These are phyloP conservation scores for Pichiaceae sp. DNA, from an alignment of 1,139 yeast genomes.

Conservation along the genomic window DNA sequence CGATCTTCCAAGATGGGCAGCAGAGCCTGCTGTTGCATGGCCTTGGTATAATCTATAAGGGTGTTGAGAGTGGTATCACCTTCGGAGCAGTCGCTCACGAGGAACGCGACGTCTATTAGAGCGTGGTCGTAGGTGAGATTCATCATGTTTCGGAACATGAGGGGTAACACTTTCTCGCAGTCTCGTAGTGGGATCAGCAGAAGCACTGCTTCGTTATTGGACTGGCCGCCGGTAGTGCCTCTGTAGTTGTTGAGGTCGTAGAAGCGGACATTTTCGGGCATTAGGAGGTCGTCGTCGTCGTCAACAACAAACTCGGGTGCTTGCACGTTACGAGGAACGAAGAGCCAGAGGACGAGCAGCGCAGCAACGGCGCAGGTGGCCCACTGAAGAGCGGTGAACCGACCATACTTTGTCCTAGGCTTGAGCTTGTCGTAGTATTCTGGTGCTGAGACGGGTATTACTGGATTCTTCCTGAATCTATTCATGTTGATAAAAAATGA, in stretches of 20 bases:
- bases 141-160: slow-evolving; percentile 80
- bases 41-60: slow-evolving; percentile 55
- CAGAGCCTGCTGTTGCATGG: slow-evolving; percentile 64
- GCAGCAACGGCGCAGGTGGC: not conserved
- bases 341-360: not conserved
- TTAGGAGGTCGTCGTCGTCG: not conserved
- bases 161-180: slow-evolving; percentile 71
- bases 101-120: slow-evolving; percentile 73
- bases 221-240: slow-evolving; percentile 47
- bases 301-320: not conserved
- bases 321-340: not conserved
- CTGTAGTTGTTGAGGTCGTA: slow-evolving; percentile 53
- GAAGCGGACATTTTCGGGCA: slow-evolving; percentile 34
- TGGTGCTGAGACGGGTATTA: not conserved
- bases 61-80: slow-evolving; percentile 67
- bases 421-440: not conserved
- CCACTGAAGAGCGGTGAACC: not conserved
- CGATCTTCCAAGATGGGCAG: slow-evolving; percentile 40
- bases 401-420: not conserved
- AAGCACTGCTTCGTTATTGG: slow-evolving; percentile 58
- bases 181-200: slow-evolving; percentile 73
- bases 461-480: not conserved
- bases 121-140: slow-evolving; percentile 79
- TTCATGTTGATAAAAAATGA: no score
- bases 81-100: slow-evolving; percentile 77